Evolutionary conservation across 2,329 filamentous ascomycete species (phyloP).

Genomic region (Ophiostoma angusticollis): DNA sequence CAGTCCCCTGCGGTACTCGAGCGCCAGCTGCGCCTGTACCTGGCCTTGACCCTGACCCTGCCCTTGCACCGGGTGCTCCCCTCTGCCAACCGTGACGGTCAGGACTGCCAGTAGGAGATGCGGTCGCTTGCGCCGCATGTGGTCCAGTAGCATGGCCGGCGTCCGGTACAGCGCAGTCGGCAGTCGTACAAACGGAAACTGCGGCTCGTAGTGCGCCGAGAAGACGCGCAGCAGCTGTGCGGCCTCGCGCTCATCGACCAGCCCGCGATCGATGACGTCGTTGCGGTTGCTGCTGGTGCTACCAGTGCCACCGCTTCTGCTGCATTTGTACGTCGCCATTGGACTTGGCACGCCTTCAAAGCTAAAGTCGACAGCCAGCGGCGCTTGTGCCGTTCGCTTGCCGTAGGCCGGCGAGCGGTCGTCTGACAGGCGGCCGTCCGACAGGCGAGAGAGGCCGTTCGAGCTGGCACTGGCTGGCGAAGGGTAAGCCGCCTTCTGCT

Average conservation of each 20-base stretch:
- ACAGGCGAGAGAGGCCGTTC: too few relatives aligned
- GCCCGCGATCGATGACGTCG: conserved; percentile 12
- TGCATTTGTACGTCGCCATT: too few relatives aligned
- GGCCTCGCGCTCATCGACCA: conserved; percentile 10
- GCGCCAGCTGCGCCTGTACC: conserved; percentile 11
- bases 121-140: conserved; percentile 14
- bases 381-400: too few relatives aligned
- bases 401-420: too few relatives aligned
- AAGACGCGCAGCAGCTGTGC: conserved; percentile 7
- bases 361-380: not conserved
- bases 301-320: too few relatives aligned
- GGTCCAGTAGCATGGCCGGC: conserved; percentile 8
- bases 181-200: conserved; percentile 16
- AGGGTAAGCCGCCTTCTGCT: too few relatives aligned
- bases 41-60: too few relatives aligned
- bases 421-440: too few relatives aligned
- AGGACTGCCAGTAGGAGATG: conserved; percentile 15
- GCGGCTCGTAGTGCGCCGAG: not conserved
- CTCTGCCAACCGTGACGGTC: conserved; percentile 4
- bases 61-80: too few relatives aligned
- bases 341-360: conserved; percentile 5
- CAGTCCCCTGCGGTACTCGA: conserved; percentile 14
- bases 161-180: too few relatives aligned
- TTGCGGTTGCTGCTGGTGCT: too few relatives aligned
- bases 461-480: too few relatives aligned